These are phyloP conservation scores for Backusella tarrabulga DNA, from an alignment of 192 early-diverging fungal genomes.

Conservation along the genomic window DNA sequence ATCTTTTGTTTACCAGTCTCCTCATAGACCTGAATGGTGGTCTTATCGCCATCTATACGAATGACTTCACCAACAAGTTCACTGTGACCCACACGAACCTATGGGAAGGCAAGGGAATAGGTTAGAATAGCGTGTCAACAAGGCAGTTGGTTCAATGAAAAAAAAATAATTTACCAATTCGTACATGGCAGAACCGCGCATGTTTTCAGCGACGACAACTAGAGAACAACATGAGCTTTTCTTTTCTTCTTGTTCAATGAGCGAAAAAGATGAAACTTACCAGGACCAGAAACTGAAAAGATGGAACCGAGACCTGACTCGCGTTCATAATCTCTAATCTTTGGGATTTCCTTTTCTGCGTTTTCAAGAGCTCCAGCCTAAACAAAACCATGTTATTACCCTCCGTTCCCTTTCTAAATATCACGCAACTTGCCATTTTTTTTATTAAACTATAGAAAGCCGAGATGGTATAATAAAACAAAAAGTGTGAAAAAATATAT, in stretches of 20 bases:
- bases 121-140: not conserved
- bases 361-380: conserved; percentile 92
- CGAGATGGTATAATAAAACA: not conserved
- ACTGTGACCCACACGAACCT: conserved; percentile 96
- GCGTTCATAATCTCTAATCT: conserved; percentile 82
- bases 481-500: not conserved
- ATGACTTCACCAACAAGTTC: conserved; percentile 99
- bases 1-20: conserved; percentile 75
- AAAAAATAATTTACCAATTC: conserved; percentile 77
- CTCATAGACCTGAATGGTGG: conserved; percentile 99
- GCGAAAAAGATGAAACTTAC: conserved; percentile 42
- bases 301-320: conserved; percentile 91
- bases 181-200: conserved; percentile 97
- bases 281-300: conserved; percentile 98
- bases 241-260: not conserved
- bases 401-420: not conserved
- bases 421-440: conserved; percentile 2
- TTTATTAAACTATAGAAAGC: conserved; percentile 4
- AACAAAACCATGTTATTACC: not conserved
- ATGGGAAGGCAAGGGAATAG: not conserved
- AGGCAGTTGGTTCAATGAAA: not conserved
- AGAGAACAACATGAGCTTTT: not conserved
- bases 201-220: conserved; percentile 99
- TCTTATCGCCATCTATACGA: conserved; percentile 98
- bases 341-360: conserved; percentile 77